These are phyloP conservation scores for Debaryomyces castellii DNA, from an alignment of 805 yeast genomes.

Conservation along the genomic window DNA sequence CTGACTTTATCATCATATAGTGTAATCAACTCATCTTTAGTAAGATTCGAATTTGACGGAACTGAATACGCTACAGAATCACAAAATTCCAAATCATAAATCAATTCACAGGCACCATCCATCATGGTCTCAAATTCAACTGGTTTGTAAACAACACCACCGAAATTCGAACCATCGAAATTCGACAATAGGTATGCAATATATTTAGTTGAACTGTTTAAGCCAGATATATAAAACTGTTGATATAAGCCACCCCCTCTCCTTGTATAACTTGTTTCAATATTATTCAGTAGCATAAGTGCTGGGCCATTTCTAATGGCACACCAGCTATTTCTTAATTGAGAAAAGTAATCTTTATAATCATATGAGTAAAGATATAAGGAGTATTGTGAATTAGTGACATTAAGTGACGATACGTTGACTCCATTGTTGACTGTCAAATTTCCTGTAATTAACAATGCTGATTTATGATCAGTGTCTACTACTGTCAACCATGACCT, in stretches of 20 bases:
- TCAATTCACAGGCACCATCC: slow-evolving; percentile 63
- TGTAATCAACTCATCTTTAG: slow-evolving; percentile 15
- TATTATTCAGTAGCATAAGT: slow-evolving; percentile 18
- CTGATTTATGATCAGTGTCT: slow-evolving; percentile 71
- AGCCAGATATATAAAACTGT: slow-evolving; percentile 59
- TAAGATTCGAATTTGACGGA: slow-evolving; percentile 42
- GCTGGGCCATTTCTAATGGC: slow-evolving; percentile 61
- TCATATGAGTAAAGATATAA: slow-evolving; percentile 50
- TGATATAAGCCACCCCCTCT: slow-evolving; percentile 53
- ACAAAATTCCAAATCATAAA: slow-evolving; percentile 78
- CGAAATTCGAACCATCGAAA: slow-evolving; percentile 37
- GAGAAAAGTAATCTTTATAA: slow-evolving; percentile 31
- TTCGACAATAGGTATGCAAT: slow-evolving; percentile 62
- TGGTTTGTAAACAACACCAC: slow-evolving; percentile 63
- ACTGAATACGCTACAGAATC: slow-evolving; percentile 82
- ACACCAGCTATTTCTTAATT: slow-evolving; percentile 62
- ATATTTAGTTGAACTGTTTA: slow-evolving; percentile 62
- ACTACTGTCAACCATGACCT: slow-evolving; percentile 54
- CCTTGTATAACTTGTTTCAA: slow-evolving; percentile 37
- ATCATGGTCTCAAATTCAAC: slow-evolving; percentile 57
- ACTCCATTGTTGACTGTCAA: slow-evolving; percentile 24
- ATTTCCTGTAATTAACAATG: slow-evolving; percentile 62
- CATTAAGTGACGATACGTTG: slow-evolving; percentile 17
- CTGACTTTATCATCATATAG: slow-evolving; percentile 67
- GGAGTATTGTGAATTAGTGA: slow-evolving; percentile 28